Base-by-base conservation (phyloP, 768 basidiomycete species). In the Kwoniella mangroviensis region DNA sequence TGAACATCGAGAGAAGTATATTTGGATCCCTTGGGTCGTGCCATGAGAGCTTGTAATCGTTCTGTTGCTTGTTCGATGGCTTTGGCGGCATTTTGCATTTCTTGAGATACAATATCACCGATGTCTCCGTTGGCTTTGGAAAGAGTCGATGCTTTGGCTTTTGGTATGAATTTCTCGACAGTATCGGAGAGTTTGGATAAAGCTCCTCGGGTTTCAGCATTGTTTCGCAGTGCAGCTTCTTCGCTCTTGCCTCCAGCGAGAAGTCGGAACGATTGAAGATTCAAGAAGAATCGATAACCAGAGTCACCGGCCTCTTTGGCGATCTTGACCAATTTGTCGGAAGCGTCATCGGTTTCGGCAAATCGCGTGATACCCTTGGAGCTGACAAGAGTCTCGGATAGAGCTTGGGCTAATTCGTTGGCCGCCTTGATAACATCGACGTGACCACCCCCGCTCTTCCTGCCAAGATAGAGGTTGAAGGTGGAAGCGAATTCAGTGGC, bases 341-440 rank as follows among this genome's bases (percentile, higher is more conserved):
- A 90, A 7, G 91, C 92, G 62, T 98, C 94, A 67, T 97, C 94
- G 72, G 94, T 90, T 71, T 90, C 89, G 59, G 93, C 89, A 59
- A 99, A 87, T 42, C 95, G 92, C 12, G 94, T 98, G 79, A 97
- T 90, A 40, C 97, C 97, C 85, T 98, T 98, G 63, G 93, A 90
- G 83, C 93, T 97, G 84, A 91, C 88, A 67, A 99, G 85, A 53
- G 97, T 94, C 68, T 99, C 97, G 3, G 92, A 87, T 56, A 98
- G 85, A 6, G 92, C 90, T 83, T 99, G 97, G 0, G 96, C 95
- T 67, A 98, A 90, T 79, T 96, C 94, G 84, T 98, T 98, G 70
- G 96, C 93, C 59, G 91, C 89, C 84, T 97, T 97, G 86, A 99
- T 98, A 66, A 98, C 97, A 61, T 97, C 93, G 71, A 99, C 97